Evolutionary conservation across 179 eudicot genomes (phyloP), one percentile per base, ranked within the genome.

Genomic region (Camellia oleifera): DNA sequence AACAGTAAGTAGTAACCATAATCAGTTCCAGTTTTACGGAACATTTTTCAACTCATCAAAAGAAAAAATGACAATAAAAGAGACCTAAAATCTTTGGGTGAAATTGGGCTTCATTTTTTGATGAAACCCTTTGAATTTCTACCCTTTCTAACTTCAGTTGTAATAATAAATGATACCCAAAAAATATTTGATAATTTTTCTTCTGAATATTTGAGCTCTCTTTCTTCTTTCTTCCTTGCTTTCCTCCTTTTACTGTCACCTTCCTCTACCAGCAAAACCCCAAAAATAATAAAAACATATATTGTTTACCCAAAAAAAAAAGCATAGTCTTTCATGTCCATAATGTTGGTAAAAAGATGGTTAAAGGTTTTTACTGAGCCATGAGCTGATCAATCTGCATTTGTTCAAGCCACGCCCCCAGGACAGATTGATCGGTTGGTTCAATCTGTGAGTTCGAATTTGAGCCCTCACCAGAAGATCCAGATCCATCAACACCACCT

Each of bases 351-450:
- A 52, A 20, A 20, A 62, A 12, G 23, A 32, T 20, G 75, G 52
- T 14, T 58, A 32, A 52, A 32, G 46, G 70, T 80, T 70, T 58
- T 8, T 2, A 79, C 77, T 83, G 76, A 74, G 79, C 85, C 72
- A 73, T 63, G 79, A 77, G 79, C 78, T 82, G 80, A 75, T 83
- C 88, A 57, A 85, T 67, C 69, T 81, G 80, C 86, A 81, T 79
- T 64, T 83, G 82, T 76, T 81, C 86, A 60, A 83, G 72, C 92
- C 86, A 84, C 20, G 87, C 90, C 48, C 84, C 83, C 44, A 83
- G 76, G 60, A 74, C 82, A 15, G 89, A 75, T 69, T 72, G 86
- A 72, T 87, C 86, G 58, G 77, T 48, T 11, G 86, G 80, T 61
- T 88, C 90, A 76, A 69, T 65, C 81, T 63, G 57, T 12, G 75